Conservation (phyloP, 331 rosid species). For the Telfairia occidentalis region DNA sequence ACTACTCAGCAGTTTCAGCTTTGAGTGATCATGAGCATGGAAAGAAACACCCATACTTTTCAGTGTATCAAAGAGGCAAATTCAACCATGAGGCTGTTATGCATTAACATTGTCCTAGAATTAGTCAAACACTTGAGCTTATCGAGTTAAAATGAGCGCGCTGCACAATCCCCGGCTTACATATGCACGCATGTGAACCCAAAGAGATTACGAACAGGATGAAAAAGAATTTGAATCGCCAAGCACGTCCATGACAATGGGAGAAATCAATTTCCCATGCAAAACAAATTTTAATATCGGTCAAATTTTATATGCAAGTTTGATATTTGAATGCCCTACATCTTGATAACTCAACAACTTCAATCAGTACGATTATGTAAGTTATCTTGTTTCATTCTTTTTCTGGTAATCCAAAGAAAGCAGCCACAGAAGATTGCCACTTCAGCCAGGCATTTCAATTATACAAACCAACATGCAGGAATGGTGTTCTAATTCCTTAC, state of each 20-base stretch:
- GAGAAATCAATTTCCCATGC: not conserved
- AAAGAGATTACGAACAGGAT: not conserved
- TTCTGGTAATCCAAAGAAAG: not conserved
- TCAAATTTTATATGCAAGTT: not conserved
- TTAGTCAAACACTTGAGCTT: not conserved
- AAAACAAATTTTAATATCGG: not conserved
- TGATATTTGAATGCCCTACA: not conserved
- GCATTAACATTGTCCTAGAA: not conserved
- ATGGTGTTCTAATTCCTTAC: not conserved
- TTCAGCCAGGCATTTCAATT: not conserved
- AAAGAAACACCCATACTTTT: not conserved
- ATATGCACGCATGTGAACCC: not conserved
- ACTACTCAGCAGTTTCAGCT: not conserved
- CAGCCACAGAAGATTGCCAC: not conserved
- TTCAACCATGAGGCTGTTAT: not conserved
- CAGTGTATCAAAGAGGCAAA: not conserved
- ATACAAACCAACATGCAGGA: conserved; percentile 1
- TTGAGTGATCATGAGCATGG: not conserved
- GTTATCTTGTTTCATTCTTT: not conserved
- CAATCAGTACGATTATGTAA: not conserved
- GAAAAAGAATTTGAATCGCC: not conserved
- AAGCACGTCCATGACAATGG: not conserved
- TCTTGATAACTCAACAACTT: not conserved
- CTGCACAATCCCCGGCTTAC: not conserved
- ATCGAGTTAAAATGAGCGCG: not conserved